Conservation (phyloP, 441 rosid species). For the Daphne laureola region DNA sequence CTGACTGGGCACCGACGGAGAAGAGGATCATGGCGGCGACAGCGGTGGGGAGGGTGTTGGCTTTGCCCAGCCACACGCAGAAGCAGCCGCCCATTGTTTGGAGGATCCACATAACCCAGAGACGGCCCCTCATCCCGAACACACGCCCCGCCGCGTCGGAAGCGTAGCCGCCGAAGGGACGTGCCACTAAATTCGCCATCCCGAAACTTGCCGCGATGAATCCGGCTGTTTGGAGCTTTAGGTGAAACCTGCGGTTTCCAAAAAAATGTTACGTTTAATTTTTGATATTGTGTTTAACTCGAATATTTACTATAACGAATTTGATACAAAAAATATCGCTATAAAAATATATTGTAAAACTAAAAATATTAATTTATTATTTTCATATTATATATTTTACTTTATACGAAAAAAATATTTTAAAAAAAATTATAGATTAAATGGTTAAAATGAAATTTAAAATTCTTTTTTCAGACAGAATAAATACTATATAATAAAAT, state of each 20-base stretch:
- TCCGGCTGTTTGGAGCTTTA: constrained; percentile 66
- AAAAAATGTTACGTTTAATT: too few species aligned
- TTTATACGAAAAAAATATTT: too few species aligned
- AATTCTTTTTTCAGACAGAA: too few species aligned
- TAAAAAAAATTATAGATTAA: too few species aligned
- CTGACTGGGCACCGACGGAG: constrained; percentile 77
- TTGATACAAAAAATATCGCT: too few species aligned
- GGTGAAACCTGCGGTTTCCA: constrained; percentile 72
- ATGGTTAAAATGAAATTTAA: too few species aligned
- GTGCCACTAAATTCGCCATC: constrained; percentile 65
- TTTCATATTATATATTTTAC: too few species aligned
- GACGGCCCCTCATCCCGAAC: constrained; percentile 81
- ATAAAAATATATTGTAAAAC: too few species aligned
- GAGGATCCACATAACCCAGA: constrained; percentile 65
- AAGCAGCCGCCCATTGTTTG: constrained; percentile 69
- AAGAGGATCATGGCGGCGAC: constrained; percentile 62
- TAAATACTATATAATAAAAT: too few species aligned
- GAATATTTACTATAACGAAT: too few species aligned
- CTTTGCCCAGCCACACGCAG: constrained; percentile 73
- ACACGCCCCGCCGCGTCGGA: constrained; percentile 49
- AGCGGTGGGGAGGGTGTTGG: constrained; percentile 52
- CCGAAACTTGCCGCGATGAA: constrained; percentile 68
- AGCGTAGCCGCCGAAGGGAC: constrained; percentile 66
- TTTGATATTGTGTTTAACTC: too few species aligned
- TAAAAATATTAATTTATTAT: too few species aligned